Base-by-base conservation (phyloP, 2,329 filamentous ascomycete species). In the Colletotrichum navitas region DNA sequence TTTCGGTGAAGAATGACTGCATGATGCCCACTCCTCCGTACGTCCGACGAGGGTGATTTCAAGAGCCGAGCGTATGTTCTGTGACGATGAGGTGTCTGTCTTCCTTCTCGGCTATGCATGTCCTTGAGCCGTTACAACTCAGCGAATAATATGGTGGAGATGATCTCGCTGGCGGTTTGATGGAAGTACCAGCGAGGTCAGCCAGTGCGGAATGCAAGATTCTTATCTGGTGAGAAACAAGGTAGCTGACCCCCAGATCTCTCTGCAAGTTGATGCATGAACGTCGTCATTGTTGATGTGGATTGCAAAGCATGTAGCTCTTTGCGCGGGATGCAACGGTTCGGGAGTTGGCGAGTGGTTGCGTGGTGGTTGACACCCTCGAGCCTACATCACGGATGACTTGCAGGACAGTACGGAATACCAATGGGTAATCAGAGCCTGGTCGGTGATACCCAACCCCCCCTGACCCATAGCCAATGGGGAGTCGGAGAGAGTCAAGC, bases 1-100 rank as follows among this genome's bases (percentile, higher is more conserved):
- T 56, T 36, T 52, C 64, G 68, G 58, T 63, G 56, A 71, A 68
- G 43, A 71, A 68, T 63, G 68, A 59, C 64, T 71, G 68, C 68
- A 71, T 71, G 58, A 12, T 24, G 39, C 43, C 11, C 18, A 41
- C 21, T 21, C n/a, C 58, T 2, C 18, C 58, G 36, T 47, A 14
- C 14, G 52, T 11, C 36, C 8, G 11, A 56, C 18, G 36, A 68
- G 11, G 11, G 12, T 21, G 7, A 24, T 62, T 58, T 32, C 51
- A 36, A 24, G 56, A 39, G n/a, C 29, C 18, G 45, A 39, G 21
- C 51, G 41, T 21, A 43, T 16, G 16, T 43, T 24, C 16, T 11
- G 34, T 29, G 29, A 34, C 18, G 3, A 36, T 7, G 56, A 7
- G 24, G 12, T 29, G 39, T 52, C 16, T 24, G 1, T 45, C 16